These are phyloP conservation scores for Penicillium sp. DNA, from an alignment of 2,329 filamentous ascomycete genomes.

Conservation along the genomic window DNA sequence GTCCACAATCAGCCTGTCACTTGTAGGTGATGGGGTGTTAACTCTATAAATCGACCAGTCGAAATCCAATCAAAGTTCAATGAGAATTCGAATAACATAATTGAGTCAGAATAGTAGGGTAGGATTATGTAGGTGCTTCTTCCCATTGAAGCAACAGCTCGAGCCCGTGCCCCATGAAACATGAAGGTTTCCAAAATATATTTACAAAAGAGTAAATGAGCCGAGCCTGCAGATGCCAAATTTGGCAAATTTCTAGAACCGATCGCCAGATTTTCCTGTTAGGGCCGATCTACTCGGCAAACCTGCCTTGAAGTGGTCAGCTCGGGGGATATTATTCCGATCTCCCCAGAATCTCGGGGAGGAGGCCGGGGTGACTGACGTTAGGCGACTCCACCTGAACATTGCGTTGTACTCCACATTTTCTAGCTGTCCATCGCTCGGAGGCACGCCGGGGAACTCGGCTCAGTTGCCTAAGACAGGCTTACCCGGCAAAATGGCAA, in stretches of 20 bases:
- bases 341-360: constrained; percentile 6
- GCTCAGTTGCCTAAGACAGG: constrained; percentile 2
- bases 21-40: too few relatives aligned
- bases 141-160: too few relatives aligned
- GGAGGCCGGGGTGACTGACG: constrained; percentile 11
- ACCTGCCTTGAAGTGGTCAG: constrained; percentile 4
- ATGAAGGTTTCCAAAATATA: too few relatives aligned
- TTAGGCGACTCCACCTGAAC: constrained; percentile 6
- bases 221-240: too few relatives aligned
- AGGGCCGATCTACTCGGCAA: constrained; percentile 7
- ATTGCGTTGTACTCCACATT: constrained; percentile 4
- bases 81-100: too few relatives aligned
- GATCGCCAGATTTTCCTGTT: background rate
- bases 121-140: too few relatives aligned
- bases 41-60: too few relatives aligned
- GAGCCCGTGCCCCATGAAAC: too few relatives aligned
- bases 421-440: constrained; percentile 5
- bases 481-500: constrained; percentile 7
- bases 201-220: too few relatives aligned
- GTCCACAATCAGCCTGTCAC: too few relatives aligned
- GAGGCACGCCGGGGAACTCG: constrained; percentile 5
- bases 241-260: background rate
- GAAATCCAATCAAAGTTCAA: too few relatives aligned
- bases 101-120: too few relatives aligned
- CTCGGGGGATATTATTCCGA: constrained; percentile 15